phyloP scores from a whole-genome alignment of 371 early-diverging fungal species.

The Mucor circinelloides region DNA sequence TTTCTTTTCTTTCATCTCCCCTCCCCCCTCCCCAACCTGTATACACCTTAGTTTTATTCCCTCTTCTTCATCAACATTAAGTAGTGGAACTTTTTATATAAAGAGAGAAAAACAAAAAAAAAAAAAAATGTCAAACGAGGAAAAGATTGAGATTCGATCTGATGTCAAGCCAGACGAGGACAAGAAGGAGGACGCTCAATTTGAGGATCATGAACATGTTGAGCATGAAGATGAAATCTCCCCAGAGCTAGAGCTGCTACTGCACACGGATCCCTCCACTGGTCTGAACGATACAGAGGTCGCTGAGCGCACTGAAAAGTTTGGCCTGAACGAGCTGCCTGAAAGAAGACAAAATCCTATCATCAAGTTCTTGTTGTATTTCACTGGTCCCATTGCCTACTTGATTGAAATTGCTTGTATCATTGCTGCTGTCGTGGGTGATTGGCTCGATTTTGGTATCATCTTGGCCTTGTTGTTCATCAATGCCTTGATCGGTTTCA shows the following conservation, averaged over 20 bases:
- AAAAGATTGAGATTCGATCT: slow-evolving; percentile 13
- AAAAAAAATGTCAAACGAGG: slow-evolving; percentile 46
- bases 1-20: slow-evolving; percentile 3
- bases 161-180: slow-evolving; percentile 18
- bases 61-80: neutral
- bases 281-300: slow-evolving; percentile 65
- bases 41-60: neutral
- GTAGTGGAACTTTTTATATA: neutral
- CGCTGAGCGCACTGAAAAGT: slow-evolving; percentile 55
- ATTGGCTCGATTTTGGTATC: slow-evolving; percentile 89
- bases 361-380: slow-evolving; percentile 88
- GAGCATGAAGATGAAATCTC: slow-evolving; percentile 64
- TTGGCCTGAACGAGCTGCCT: slow-evolving; percentile 74
- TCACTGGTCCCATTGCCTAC: slow-evolving; percentile 88
- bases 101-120: neutral
- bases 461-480: slow-evolving; percentile 78
- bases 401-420: slow-evolving; percentile 84
- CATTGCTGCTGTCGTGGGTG: slow-evolving; percentile 69
- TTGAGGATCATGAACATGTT: slow-evolving; percentile 37
- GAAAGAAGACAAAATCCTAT: slow-evolving; percentile 81
- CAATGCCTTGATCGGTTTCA: slow-evolving; percentile 90
- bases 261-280: slow-evolving; percentile 66
- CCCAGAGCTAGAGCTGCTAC: slow-evolving; percentile 68
- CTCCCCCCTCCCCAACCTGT: neutral
- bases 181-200: slow-evolving; percentile 25